A percentile compares a stretch with the other conserved stretches of the same genome.
phyloP scores from a whole-genome alignment of 169 alveolate genomes.

The Plasmodium ovale region DNA sequence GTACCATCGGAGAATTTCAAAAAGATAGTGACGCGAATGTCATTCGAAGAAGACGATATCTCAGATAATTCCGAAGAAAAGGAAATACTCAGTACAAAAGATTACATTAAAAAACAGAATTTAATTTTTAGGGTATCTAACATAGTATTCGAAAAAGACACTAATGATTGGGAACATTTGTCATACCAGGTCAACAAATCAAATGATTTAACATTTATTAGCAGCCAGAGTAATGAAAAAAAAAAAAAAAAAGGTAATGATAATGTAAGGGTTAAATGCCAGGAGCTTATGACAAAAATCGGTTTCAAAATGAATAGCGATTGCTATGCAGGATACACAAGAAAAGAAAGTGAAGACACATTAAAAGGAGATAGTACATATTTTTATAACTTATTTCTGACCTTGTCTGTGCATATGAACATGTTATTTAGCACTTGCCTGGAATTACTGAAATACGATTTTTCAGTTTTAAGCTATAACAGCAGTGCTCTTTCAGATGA shows the following conservation, averaged over 20 bases:
- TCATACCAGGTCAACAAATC: not conserved
- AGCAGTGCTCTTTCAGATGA: not conserved
- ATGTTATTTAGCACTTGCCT: slow-evolving; percentile 42
- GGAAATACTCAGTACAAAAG: not conserved
- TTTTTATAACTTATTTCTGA: slow-evolving; percentile 21
- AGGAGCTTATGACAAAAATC: not conserved
- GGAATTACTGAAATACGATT: slow-evolving; percentile 20
- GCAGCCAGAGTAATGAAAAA: not conserved
- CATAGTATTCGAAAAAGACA: slow-evolving; percentile 3
- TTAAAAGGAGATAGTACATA: not conserved
- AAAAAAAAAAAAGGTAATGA: not conserved
- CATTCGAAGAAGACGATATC: not conserved
- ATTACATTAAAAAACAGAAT: not conserved
- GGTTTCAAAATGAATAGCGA: not conserved
- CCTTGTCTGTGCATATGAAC: slow-evolving; percentile 34
- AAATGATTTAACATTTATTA: not conserved
- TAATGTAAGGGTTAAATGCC: not conserved
- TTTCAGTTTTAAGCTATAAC: not conserved
- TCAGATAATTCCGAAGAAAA: not conserved
- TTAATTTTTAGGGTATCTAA: slow-evolving; percentile 26
- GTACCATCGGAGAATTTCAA: not conserved
- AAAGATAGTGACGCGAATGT: not conserved
- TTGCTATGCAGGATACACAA: not conserved
- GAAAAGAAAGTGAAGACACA: not conserved
- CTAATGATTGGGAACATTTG: not conserved